Evolutionary conservation across 306 rosid species (phyloP).

Genomic region (Trifolium fragiferum): DNA sequence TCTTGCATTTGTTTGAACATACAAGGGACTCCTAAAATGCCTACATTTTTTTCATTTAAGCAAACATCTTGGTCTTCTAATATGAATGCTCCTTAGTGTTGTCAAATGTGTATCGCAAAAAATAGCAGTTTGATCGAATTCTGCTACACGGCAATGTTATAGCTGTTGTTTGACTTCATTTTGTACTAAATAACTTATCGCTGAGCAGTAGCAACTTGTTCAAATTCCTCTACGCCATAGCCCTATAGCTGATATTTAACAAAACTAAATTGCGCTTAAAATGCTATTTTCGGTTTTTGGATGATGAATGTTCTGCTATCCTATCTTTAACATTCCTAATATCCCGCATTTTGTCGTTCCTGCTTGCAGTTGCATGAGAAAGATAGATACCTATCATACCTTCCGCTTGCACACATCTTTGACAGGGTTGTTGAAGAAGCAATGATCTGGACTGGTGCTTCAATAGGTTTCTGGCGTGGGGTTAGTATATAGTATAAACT

Average conservation of each 20-base stretch:
- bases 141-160: background rate
- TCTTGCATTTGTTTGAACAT: background rate
- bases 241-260: background rate
- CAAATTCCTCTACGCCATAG: background rate
- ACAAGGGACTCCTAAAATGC: background rate
- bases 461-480: conserved; percentile 97
- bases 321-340: conserved; percentile 20
- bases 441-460: conserved; percentile 77
- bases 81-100: background rate
- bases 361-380: conserved; percentile 57
- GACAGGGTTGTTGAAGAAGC: conserved; percentile 86
- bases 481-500: conserved; percentile 50
- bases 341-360: background rate
- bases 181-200: background rate
- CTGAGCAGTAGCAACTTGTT: background rate
- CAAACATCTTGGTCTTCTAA: conserved; percentile 25
- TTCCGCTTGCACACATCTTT: conserved; percentile 95
- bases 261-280: conserved; percentile 12
- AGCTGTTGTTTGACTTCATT: background rate
- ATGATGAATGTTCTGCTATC: conserved; percentile 40
- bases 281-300: conserved; percentile 7
- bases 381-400: conserved; percentile 84
- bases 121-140: background rate
- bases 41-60: conserved; percentile 1
- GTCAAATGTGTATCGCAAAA: background rate